Percentiles rank a stretch among this genome's conserved stretches.
Evolutionary conservation across 352 stramenopile species (phyloP).

Genomic region (Thalassiosira ordinaria): DNA sequence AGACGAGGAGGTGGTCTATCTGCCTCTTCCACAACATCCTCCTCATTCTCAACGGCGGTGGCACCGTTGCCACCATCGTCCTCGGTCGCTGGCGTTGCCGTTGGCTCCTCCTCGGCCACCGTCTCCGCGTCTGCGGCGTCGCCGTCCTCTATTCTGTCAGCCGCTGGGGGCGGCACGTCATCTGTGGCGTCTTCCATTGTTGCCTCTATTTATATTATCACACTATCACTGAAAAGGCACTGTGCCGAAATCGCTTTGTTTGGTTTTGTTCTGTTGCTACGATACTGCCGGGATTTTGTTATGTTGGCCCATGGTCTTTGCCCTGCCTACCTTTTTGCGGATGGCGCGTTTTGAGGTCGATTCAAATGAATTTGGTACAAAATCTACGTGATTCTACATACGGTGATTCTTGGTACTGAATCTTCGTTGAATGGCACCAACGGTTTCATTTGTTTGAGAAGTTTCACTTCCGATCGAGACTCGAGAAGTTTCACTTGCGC

Average conservation of each 20-base stretch:
- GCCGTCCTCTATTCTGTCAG: constrained; percentile 7
- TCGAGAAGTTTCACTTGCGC: no score
- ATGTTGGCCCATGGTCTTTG: neutral
- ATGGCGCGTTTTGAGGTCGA: constrained; percentile 7
- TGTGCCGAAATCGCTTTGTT: neutral
- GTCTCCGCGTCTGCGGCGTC: neutral
- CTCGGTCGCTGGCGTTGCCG: neutral
- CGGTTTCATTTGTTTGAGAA: no score
- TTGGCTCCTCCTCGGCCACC: neutral
- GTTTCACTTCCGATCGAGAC: no score
- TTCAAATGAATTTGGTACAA: constrained; percentile 7
- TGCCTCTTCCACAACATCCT: constrained; percentile 7
- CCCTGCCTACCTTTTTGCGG: no score
- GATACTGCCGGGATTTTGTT: neutral
- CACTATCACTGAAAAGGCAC: no score
- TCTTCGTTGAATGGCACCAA: no score
- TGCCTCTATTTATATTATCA: neutral
- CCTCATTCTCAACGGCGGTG: constrained; percentile 5
- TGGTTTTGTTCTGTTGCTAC: neutral
- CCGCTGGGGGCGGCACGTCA: constrained; percentile 2
- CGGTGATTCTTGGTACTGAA: constrained; percentile 3
- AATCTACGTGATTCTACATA: constrained; percentile 7
- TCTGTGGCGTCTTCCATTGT: constrained; percentile 25
- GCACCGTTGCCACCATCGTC: neutral
- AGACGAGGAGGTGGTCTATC: constrained; percentile 25